Evolutionary conservation across 2,329 filamentous ascomycete species (phyloP).

Genomic region (Alternaria sp.): DNA sequence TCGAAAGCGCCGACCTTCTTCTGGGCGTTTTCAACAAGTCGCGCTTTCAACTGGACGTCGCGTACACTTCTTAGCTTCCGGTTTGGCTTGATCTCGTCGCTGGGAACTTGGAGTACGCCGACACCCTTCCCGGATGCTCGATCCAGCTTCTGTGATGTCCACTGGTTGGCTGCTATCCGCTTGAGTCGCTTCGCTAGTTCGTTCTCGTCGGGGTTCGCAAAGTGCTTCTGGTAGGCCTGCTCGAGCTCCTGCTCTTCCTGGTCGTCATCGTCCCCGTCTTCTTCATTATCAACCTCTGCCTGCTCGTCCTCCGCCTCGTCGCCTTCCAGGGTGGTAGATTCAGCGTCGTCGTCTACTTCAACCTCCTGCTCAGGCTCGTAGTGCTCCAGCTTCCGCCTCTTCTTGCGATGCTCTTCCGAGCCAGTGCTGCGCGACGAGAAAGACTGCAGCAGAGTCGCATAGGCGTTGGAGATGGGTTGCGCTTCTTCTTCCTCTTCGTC

Average conservation of each 20-base stretch:
- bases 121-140: constrained; percentile 26
- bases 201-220: constrained; percentile 70
- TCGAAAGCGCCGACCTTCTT: constrained; percentile 59
- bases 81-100: constrained; percentile 21
- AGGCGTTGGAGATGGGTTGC: constrained; percentile 52
- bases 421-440: constrained; percentile 48
- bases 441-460: constrained; percentile 64
- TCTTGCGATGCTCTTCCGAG: constrained; percentile 55
- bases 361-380: not conserved
- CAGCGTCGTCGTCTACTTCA: constrained; percentile 16
- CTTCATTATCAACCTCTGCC: constrained; percentile 10
- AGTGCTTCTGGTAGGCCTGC: constrained; percentile 85
- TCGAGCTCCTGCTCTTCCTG: constrained; percentile 24
- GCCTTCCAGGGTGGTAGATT: not conserved
- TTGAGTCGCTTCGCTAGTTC: constrained; percentile 61
- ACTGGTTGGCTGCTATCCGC: constrained; percentile 56
- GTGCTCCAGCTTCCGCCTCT: constrained; percentile 60
- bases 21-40: constrained; percentile 38
- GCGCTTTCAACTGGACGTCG: constrained; percentile 43
- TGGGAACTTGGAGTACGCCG: constrained; percentile 37
- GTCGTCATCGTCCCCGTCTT: constrained; percentile 48
- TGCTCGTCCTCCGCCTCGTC: constrained; percentile 12
- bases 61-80: constrained; percentile 31
- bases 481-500: constrained; percentile 33
- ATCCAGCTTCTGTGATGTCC: constrained; percentile 52